phyloP scores from a whole-genome alignment of 2,329 filamentous ascomycete genomes.

The Colletotrichum sp. region DNA sequence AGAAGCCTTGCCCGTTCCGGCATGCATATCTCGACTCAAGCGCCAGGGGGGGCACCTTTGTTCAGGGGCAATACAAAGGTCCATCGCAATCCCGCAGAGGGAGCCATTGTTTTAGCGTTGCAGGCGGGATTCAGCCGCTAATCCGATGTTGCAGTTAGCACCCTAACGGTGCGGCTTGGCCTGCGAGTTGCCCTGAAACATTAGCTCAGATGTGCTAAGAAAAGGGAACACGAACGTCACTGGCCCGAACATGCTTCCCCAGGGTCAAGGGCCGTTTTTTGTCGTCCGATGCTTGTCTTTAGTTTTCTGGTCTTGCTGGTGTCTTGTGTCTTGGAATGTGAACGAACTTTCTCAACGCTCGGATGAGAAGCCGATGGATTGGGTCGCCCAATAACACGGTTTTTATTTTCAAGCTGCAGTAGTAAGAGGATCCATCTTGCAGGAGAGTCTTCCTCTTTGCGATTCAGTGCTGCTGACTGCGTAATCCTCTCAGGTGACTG shows the following conservation, averaged over 20 bases:
- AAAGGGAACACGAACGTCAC: neutral
- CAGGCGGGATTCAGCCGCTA: neutral
- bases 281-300: neutral
- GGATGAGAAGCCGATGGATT: neutral
- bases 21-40: neutral
- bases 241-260: neutral
- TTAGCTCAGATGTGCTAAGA: neutral
- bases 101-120: neutral
- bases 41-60: neutral
- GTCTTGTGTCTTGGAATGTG: neutral
- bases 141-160: neutral
- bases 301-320: neutral
- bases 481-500: neutral
- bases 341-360: neutral
- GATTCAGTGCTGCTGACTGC: neutral
- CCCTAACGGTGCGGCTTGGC: neutral
- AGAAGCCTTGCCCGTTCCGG: neutral
- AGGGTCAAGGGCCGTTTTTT: neutral
- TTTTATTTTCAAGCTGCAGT: neutral
- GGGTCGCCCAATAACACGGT: neutral
- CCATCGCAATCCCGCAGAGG: neutral
- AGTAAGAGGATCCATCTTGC: neutral
- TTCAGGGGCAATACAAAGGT: slow-evolving; percentile 5
- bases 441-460: neutral
- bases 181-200: slow-evolving; percentile 6